A percentile compares a stretch with the other conserved stretches of the same genome.
Evolutionary conservation across 345 rosid genomes (phyloP).

Genomic region (Bretschneidera sinensis): DNA sequence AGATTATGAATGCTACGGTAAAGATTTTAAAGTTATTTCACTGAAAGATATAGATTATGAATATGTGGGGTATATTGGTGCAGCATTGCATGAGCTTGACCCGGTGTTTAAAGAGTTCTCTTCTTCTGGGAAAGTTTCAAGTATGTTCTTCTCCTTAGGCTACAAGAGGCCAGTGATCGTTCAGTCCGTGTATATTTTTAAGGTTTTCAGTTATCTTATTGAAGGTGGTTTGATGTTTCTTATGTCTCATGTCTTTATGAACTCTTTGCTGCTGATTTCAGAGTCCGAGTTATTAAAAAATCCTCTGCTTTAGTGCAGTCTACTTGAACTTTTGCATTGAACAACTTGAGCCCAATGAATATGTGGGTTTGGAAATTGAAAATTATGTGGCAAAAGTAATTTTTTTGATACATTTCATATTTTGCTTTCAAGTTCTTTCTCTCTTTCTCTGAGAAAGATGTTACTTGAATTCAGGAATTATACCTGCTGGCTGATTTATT

Average conservation of each 20-base stretch:
- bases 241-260: background rate
- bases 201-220: constrained; percentile 39
- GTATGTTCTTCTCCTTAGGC: constrained; percentile 61
- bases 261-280: background rate
- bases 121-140: constrained; percentile 50
- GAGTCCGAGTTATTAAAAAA: background rate
- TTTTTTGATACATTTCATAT: no score
- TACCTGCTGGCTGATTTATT: no score
- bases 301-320: background rate
- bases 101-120: constrained; percentile 68
- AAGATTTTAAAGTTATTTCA: background rate
- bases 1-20: background rate
- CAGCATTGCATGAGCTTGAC: constrained; percentile 87
- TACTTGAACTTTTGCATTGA: background rate
- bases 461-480: no score
- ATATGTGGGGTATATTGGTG: constrained; percentile 17
- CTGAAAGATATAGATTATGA: constrained; percentile 6
- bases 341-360: background rate
- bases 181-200: constrained; percentile 96
- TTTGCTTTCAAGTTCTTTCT: no score
- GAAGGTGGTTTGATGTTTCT: background rate
- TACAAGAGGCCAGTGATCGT: constrained; percentile 69
- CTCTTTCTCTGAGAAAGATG: no score
- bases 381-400: no score
- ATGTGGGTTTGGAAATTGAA: background rate